phyloP scores from a whole-genome alignment of 2,329 filamentous ascomycete genomes.

The Samsoniella hepiali region DNA sequence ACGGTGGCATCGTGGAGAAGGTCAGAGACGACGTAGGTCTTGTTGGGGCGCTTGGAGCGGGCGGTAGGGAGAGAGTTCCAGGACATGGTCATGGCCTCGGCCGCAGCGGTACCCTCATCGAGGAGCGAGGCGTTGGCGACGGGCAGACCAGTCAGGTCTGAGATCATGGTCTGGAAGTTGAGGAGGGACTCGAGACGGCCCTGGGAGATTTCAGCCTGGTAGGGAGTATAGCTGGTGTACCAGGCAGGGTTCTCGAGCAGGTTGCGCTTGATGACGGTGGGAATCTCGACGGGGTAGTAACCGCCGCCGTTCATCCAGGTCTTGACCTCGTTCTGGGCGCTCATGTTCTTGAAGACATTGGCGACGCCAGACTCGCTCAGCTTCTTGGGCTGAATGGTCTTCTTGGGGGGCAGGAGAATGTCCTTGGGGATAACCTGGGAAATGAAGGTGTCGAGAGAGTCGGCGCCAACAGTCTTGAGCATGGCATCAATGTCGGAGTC shows the following conservation, averaged over 20 bases:
- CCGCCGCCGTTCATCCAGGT: constrained; percentile 80
- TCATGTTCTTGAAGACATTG: constrained; percentile 31
- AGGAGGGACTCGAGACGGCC: constrained; percentile 86
- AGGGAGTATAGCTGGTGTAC: constrained; percentile 98
- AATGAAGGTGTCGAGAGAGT: constrained; percentile 77
- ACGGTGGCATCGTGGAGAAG: constrained; percentile 83
- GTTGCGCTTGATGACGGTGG: constrained; percentile 88
- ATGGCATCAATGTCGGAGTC: constrained; percentile 68
- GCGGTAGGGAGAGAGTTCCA: constrained; percentile 69
- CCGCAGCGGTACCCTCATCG: constrained; percentile 87
- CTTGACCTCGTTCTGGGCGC: constrained; percentile 37
- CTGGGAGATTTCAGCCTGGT: constrained; percentile 96
- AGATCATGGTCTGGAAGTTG: constrained; percentile 93
- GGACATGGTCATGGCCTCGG: constrained; percentile 93
- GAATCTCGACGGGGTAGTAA: constrained; percentile 83
- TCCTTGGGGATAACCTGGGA: constrained; percentile 77
- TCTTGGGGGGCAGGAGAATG: constrained; percentile 51
- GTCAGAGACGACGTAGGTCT: constrained; percentile 80
- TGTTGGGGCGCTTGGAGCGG: constrained; percentile 70
- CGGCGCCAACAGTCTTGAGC: constrained; percentile 71
- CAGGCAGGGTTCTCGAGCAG: constrained; percentile 89
- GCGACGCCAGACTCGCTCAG: constrained; percentile 39
- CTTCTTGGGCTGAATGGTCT: constrained; percentile 48
- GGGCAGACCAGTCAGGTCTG: constrained; percentile 79
- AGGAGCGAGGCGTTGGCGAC: constrained; percentile 89